Evolutionary conservation across 2,329 filamentous ascomycete species (phyloP).

Genomic region (Apiospora koreana): DNA sequence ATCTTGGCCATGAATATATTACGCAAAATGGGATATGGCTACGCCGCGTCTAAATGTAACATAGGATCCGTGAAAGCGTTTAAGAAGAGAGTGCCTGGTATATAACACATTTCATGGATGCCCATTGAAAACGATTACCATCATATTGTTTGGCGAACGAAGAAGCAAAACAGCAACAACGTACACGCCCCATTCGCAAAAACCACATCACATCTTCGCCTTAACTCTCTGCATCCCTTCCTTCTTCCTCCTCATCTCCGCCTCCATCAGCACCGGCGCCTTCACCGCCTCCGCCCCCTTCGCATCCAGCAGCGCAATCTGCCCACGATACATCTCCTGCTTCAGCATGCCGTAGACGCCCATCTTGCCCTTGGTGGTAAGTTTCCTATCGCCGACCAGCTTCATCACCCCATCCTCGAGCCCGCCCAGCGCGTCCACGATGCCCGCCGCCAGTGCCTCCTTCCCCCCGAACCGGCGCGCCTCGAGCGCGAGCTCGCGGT

Average conservation of each 20-base stretch:
- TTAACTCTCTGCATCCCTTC: conserved; percentile 48
- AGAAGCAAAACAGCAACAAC: not conserved
- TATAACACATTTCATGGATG: too few relatives aligned
- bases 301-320: conserved; percentile 57
- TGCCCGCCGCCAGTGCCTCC: conserved; percentile 63
- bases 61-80: too few relatives aligned
- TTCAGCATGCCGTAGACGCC: conserved; percentile 73
- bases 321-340: conserved; percentile 73
- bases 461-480: conserved; percentile 65
- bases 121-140: too few relatives aligned
- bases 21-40: too few relatives aligned
- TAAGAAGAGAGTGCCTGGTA: too few relatives aligned
- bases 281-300: conserved; percentile 17
- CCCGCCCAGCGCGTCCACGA: conserved; percentile 61
- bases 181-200: not conserved
- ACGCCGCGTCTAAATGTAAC: too few relatives aligned
- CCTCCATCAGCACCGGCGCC: conserved; percentile 43
- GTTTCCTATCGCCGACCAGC: conserved; percentile 59
- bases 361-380: conserved; percentile 63
- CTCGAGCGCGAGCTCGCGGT: conserved; percentile 71
- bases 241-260: conserved; percentile 50
- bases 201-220: conserved; percentile 16
- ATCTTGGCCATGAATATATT: too few relatives aligned
- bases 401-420: conserved; percentile 41
- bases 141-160: too few relatives aligned